Conservation (phyloP, 2,329 filamentous ascomycete genomes). For the Hymenoscyphus infarciens region DNA sequence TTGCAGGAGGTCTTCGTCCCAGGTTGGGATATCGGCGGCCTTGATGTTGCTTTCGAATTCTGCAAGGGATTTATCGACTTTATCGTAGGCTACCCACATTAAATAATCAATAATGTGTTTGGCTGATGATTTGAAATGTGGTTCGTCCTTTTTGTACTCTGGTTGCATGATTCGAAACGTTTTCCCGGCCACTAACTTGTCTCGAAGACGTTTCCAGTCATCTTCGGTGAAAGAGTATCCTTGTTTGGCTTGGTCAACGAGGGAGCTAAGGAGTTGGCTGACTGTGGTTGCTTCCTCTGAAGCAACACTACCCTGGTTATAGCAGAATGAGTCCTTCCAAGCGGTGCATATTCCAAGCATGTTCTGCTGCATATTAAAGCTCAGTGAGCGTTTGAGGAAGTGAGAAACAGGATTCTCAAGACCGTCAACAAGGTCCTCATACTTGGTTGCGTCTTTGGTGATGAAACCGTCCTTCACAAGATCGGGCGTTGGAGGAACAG, state of each 20-base stretch:
- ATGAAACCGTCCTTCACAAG: conserved; percentile 49
- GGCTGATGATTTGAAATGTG: conserved; percentile 24
- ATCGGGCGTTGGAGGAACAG: conserved; percentile 43
- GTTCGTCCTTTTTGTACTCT: conserved; percentile 42
- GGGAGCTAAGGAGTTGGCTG: too few species aligned
- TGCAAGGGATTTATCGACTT: conserved; percentile 34
- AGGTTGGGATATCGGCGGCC: conserved; percentile 11
- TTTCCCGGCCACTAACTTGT: too few species aligned
- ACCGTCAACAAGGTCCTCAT: conserved; percentile 21
- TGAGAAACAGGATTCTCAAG: conserved; percentile 25
- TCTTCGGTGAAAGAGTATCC: conserved; percentile 46
- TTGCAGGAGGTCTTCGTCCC: conserved; percentile 31
- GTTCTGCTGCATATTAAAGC: conserved; percentile 53
- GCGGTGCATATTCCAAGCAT: conserved; percentile 62
- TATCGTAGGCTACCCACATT: conserved; percentile 51
- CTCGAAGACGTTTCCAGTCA: conserved; percentile 41
- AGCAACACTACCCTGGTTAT: too few species aligned
- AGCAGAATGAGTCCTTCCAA: conserved; percentile 61
- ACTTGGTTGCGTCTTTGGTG: conserved; percentile 44
- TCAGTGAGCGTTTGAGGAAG: conserved; percentile 53
- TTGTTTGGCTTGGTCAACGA: conserved; percentile 58
- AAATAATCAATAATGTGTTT: conserved; percentile 61
- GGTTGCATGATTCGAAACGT: too few species aligned
- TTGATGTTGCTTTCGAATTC: conserved; percentile 30
- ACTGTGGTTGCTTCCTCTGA: too few species aligned